Evolutionary conservation across 2,329 filamentous ascomycete genomes (phyloP), one percentile per base, ranked within the genome.

Genomic region (Fusarium longipes): DNA sequence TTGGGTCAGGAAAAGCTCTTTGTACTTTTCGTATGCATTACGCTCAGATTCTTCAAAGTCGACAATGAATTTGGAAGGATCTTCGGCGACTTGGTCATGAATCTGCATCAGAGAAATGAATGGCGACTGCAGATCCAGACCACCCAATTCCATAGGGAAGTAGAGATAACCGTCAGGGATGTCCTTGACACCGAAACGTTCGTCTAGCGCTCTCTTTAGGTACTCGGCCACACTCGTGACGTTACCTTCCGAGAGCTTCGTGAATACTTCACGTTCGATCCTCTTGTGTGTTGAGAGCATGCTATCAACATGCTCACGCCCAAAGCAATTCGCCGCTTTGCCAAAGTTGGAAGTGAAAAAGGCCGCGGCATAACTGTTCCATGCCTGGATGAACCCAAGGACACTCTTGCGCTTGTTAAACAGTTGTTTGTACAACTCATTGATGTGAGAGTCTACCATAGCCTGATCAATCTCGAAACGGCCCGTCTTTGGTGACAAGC

Each of bases 401-500:
- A 83, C 59, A 61, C 83, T 87, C 59, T 82, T 82, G 60, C 83
- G 84, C 49, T 86, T 84, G 8, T 79, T 78, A 2, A 73, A 65
- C 7, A 91, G 83, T 67, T 91, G 88, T 6, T 80, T 82, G 30
- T 81, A 80, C 5, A 91, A 81, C 71, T 91, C 87, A 3, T 79
- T 73, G 53, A 89, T 85, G 64, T 91, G 88, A 25, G 80, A 76
- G 62, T 89, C 83, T 0, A 91, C 86, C 76, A 87, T 82, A 1
- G 68, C 62, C 67, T 87, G 83, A 65, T 90, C 86, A 53, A 91
- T 89, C 47, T 85, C 77, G 69, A 89, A 91, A 9, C 80, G 80
- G 10, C 86, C 85, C 0, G 81, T 79, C 27, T 77, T 65, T 1
- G 84, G 76, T 30, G 88, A 84, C 5, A 91, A 78, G 36, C 79